Base-by-base conservation (phyloP, 2,329 filamentous ascomycete species). In the Capronia americana region DNA sequence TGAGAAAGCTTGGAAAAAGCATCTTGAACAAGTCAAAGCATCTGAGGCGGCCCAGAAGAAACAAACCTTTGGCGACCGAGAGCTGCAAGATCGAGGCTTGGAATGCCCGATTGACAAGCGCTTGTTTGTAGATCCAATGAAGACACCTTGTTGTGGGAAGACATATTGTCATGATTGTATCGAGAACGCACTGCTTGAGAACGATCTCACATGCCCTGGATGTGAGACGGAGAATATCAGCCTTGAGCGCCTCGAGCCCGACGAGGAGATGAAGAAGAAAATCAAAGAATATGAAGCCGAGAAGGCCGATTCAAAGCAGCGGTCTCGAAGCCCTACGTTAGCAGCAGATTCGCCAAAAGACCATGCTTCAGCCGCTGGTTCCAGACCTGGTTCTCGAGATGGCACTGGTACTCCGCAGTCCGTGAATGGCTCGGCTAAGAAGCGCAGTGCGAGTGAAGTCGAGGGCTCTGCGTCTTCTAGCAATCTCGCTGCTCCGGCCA, bases 101-200 rank as follows among this genome's bases (percentile, higher is more conserved):
- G 90, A 95, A 80, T 99, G 95, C 84, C 87, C 93, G 72, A 91
- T 98, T 85, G 95, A 98, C 88, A 96, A 96, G 82, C 93, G 92
- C 81, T 90, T 97, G 87, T 97, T 98, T 83, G 90, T 96, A 88
- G 92, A 97, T 79, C 94, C 95, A 86, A 95, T 96, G 86, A 96
- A 97, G 87, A 98, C 95, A 77, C 94, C 95, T 73, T 99, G 95
- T 87, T 99, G 95, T 85, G 88, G 91, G 83, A 96, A 91, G 87
- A 97, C 93, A 77, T 99, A 96, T 85, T 99, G 95, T 86, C 95
- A 95, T 87, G 93, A 97, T 79, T 99, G 95, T 90, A 97, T 99
- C 82, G 96, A 95, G 79, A 97, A 97, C 87, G 92, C 93, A 81
- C 89, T 99, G 81, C 94, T 97, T 82, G 93, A 98, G 84, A 95